Base-by-base conservation (phyloP, 805 yeast species). In the Suhomyces prunicola region DNA sequence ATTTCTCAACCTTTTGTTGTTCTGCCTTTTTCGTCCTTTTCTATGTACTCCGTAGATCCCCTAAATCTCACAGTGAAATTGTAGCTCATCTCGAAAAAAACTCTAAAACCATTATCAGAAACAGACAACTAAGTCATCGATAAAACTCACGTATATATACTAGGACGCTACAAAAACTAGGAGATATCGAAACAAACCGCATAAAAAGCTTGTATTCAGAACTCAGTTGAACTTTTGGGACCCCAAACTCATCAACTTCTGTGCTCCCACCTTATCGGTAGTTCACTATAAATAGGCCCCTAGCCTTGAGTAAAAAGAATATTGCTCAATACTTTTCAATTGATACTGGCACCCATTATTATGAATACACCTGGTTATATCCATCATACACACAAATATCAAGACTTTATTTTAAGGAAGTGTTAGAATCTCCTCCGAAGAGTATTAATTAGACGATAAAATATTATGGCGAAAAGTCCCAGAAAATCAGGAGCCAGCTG, bases 391-490 rank as follows among this genome's bases (percentile, higher is more conserved):
- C 47, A 36, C 51, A 48, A 50, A 50, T 26, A 17, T 50, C 41
- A 42, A 22, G 40, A 33, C 24, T 19, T 45, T 19, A 50, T 29
- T 27, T 13, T 36, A 44, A 44, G 46, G 41, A 36, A 36, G 36
- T 46, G 48, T 46, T 46, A 27, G 19, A 33, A 13, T n/a, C 6
- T 6, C 36, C 36, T 23, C 42, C 12, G 6, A 39, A 12, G 24
- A 39, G 24, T 9, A 17, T 10, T 10, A 39, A 8, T 39, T 39
- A 39, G 22, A 17, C 42, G 42, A 39, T 39, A 15, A 17, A 39
- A 19, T 39, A 44, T n/a, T 27, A 69, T 70, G 74, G 72, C 72
- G 35, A 70, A 69, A 54, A 65, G 70, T 53, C 71, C 73, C 40
- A 65, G 71, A 59, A 67, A 65, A 52, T 27, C 56, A n/a, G 50